Percentiles rank a stretch among this genome's conserved stretches.
Conservation (phyloP, 352 stramenopile genomes). For the Phytophthora fragariaefolia region DNA sequence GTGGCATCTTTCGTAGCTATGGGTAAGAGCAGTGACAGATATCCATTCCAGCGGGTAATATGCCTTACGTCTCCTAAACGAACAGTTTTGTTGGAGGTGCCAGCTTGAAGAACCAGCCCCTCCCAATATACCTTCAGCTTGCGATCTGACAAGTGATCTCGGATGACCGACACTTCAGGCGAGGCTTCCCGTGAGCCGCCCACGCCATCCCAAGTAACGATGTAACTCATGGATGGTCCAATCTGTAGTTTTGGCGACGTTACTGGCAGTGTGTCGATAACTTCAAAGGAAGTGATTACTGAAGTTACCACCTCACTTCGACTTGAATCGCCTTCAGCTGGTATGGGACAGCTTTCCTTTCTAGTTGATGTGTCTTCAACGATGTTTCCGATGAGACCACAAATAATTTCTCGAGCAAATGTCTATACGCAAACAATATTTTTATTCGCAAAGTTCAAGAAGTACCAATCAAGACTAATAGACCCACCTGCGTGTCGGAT, state of each 20-base stretch:
- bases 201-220: constrained; percentile 4
- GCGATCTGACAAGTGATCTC: constrained; percentile 9
- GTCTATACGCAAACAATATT: constrained; percentile 3
- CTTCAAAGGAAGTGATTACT: constrained; percentile 22
- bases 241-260: constrained; percentile 5
- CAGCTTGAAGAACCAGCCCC: constrained; percentile 18
- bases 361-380: not conserved
- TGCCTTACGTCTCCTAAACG: constrained; percentile 6
- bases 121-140: constrained; percentile 30
- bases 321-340: too few species aligned
- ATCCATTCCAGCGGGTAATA: constrained; percentile 13
- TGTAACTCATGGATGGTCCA: constrained; percentile 24
- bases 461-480: too few species aligned
- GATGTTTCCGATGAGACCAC: not conserved
- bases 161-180: constrained; percentile 4
- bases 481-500: constrained; percentile 19
- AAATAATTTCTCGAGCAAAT: constrained; percentile 13
- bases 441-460: too few species aligned
- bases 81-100: constrained; percentile 14
- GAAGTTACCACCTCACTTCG: not conserved
- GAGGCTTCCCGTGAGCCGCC: not conserved
- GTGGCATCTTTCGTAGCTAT: not conserved
- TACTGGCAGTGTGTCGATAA: constrained; percentile 11
- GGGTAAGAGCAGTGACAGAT: constrained; percentile 22
- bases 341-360: not conserved